These are phyloP conservation scores for Debaryomyces robertsiae DNA, from an alignment of 1,139 yeast species.

Conservation along the genomic window DNA sequence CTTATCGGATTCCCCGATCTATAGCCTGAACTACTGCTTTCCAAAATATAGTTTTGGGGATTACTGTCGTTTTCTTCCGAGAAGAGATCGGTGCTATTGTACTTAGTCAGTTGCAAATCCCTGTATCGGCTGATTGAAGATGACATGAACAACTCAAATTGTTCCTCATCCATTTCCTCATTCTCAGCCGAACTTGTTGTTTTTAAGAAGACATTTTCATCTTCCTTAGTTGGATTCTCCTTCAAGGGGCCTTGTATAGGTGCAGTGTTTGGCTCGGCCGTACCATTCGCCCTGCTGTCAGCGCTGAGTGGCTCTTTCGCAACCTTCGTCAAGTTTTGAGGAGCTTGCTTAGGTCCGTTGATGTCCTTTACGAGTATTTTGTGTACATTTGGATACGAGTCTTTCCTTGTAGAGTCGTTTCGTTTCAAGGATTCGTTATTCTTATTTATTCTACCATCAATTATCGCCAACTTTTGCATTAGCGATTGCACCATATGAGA, in stretches of 20 bases:
- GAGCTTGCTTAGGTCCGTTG: not conserved
- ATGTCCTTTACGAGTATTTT: not conserved
- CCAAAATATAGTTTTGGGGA: not conserved
- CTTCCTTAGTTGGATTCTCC: not conserved
- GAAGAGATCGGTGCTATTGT: constrained; percentile 14
- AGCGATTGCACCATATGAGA: constrained; percentile 8
- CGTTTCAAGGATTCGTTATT: constrained; percentile 3
- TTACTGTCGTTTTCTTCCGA: not conserved
- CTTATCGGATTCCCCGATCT: constrained; percentile 26
- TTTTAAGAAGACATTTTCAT: too few relatives aligned
- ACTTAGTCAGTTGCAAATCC: constrained; percentile 26
- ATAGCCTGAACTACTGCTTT: not conserved
- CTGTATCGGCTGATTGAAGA: constrained; percentile 37
- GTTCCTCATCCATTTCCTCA: constrained; percentile 26
- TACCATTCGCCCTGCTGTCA: not conserved
- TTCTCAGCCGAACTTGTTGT: not conserved
- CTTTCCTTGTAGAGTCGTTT: constrained; percentile 1
- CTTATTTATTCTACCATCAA: constrained; percentile 11
- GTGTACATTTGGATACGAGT: constrained; percentile 8
- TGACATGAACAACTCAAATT: constrained; percentile 42
- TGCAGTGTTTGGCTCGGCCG: not conserved
- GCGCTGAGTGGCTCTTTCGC: not conserved
- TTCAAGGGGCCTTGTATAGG: not conserved
- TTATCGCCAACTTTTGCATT: constrained; percentile 7
- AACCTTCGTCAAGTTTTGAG: not conserved